A percentile compares a stretch with the other conserved stretches of the same genome.
phyloP scores from a whole-genome alignment of 2,329 filamentous ascomycete species.

The Fusarium continuum region DNA sequence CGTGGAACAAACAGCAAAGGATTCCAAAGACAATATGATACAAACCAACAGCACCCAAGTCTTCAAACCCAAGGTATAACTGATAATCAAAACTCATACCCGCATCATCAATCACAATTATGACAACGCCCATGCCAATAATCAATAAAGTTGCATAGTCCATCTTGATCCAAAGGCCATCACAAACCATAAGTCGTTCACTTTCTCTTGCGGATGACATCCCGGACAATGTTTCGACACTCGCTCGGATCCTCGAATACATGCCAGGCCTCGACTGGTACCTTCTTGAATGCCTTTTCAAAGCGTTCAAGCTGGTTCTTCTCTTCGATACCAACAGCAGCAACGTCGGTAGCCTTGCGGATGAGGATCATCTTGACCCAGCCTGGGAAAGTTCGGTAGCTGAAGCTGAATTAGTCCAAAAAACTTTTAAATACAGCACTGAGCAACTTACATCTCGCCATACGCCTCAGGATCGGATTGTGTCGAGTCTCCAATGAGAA shows the following conservation, averaged over 20 bases:
- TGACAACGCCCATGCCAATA: neutral
- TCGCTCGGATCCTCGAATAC: constrained; percentile 83
- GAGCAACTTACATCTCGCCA: constrained; percentile 71
- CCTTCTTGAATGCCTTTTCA: constrained; percentile 79
- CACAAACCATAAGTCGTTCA: neutral
- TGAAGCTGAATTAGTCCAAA: constrained; percentile 43
- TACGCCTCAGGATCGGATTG: constrained; percentile 93
- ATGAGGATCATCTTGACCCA: constrained; percentile 90
- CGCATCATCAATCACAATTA: neutral
- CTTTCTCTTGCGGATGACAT: constrained; percentile 30
- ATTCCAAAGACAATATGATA: neutral
- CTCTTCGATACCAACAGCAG: constrained; percentile 72
- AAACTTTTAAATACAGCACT: fast-evolving
- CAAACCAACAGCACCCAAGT: neutral
- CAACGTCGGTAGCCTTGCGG: constrained; percentile 80
- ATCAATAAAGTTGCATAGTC: neutral
- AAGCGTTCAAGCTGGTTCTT: constrained; percentile 81
- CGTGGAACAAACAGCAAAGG: too few species aligned
- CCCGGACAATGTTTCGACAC: constrained; percentile 53
- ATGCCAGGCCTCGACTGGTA: constrained; percentile 78
- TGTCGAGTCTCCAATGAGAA: constrained; percentile 90
- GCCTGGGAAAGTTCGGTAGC: constrained; percentile 70
- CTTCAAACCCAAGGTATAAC: neutral
- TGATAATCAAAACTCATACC: neutral
- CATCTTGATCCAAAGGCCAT: neutral